Conservation (phyloP, 345 rosid species). For the Rhodamnia rubescens region DNA sequence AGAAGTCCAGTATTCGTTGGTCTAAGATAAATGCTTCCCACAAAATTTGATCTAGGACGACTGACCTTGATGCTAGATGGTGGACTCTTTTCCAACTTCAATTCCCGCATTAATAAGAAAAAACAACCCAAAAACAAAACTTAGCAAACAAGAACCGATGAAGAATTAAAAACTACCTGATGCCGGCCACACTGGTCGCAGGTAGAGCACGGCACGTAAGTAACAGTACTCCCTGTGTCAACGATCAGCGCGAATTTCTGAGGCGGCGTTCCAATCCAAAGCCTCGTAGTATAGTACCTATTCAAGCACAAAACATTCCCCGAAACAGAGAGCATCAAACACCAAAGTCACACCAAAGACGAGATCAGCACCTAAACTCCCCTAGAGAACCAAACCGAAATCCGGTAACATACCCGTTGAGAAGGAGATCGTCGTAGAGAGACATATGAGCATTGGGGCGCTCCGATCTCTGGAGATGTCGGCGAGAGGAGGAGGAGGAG, state of each 20-base stretch:
- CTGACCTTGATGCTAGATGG: neutral
- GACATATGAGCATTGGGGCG: constrained; percentile 69
- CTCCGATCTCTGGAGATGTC: constrained; percentile 47
- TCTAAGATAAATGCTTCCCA: neutral
- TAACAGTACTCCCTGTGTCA: constrained; percentile 86
- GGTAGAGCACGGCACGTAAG: constrained; percentile 77
- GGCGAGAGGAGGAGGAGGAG: constrained; percentile 16
- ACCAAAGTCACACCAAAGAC: neutral
- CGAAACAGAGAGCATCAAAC: neutral
- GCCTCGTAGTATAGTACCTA: constrained; percentile 80
- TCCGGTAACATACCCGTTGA: constrained; percentile 41
- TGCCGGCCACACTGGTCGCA: constrained; percentile 83
- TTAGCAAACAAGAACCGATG: neutral
- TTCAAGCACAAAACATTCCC: neutral
- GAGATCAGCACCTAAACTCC: neutral
- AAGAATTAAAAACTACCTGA: constrained; percentile 31
- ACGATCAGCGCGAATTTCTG: constrained; percentile 84
- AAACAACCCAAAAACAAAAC: neutral
- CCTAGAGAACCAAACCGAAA: neutral
- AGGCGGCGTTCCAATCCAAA: constrained; percentile 95
- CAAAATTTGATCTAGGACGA: neutral
- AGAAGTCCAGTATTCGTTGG: neutral
- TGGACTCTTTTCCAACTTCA: neutral
- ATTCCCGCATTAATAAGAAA: neutral
- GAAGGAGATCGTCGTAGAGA: constrained; percentile 91